Evolutionary conservation across 2,329 filamentous ascomycete genomes (phyloP).

Genomic region (Xylogone sp.): DNA sequence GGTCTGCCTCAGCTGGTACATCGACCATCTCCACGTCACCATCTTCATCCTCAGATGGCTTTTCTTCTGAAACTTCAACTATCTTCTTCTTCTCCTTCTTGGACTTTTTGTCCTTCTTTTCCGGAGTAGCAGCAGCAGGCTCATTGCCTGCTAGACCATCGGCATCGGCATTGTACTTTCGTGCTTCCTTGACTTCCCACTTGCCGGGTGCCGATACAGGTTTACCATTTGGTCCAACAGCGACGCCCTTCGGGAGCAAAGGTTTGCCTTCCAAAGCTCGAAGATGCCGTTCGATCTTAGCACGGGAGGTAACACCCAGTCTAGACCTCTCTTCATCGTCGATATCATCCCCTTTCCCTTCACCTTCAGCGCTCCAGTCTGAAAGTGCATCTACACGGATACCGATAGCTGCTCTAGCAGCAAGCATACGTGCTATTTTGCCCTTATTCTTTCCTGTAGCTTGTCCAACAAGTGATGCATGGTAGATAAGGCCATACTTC

Average conservation of each 20-base stretch:
- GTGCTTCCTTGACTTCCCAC: slow-evolving; percentile 87
- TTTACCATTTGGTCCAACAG: slow-evolving; percentile 71
- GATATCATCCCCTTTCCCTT: slow-evolving; percentile 57
- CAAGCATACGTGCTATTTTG: slow-evolving; percentile 95
- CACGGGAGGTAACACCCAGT: slow-evolving; percentile 69
- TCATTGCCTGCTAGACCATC: slow-evolving; percentile 76
- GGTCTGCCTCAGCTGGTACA: slow-evolving; percentile 14
- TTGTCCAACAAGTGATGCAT: slow-evolving; percentile 91
- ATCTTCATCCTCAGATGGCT: slow-evolving; percentile 22
- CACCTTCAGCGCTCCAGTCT: slow-evolving; percentile 67
- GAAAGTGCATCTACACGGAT: slow-evolving; percentile 87
- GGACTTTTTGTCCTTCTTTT: slow-evolving; percentile 42
- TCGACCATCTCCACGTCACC: slow-evolving; percentile 24
- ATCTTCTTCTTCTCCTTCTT: slow-evolving; percentile 44
- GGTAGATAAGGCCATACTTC: slow-evolving; percentile 95
- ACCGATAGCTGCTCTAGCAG: slow-evolving; percentile 89
- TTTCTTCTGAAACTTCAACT: slow-evolving; percentile 18
- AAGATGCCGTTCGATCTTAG: slow-evolving; percentile 73
- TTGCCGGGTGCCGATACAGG: slow-evolving; percentile 61
- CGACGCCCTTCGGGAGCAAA: slow-evolving; percentile 69
- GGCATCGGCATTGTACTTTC: slow-evolving; percentile 92
- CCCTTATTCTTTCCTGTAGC: slow-evolving; percentile 98
- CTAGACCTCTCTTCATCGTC: slow-evolving; percentile 87
- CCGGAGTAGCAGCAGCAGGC: slow-evolving; percentile 46
- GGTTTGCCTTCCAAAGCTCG: slow-evolving; percentile 87